Evolutionary conservation across 768 basidiomycete species (phyloP).

Genomic region (Kwoniella newhampshirensis): DNA sequence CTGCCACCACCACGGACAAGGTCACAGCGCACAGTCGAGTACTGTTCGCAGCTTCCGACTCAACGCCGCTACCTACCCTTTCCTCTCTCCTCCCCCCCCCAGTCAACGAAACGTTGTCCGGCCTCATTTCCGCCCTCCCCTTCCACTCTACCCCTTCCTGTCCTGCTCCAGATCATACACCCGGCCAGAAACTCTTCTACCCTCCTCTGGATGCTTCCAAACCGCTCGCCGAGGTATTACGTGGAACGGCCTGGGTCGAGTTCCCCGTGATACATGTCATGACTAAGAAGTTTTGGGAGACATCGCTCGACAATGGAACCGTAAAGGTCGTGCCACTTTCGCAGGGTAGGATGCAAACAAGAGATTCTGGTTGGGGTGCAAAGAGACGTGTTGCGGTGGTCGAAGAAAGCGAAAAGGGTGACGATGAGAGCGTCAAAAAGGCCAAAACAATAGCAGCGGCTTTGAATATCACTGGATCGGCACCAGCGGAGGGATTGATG

Average conservation of each 20-base stretch:
- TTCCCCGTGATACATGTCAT: constrained; percentile 79
- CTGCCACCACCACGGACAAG: not conserved
- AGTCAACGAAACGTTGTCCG: not conserved
- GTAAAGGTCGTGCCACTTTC: constrained; percentile 5
- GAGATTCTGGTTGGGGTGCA: constrained; percentile 21
- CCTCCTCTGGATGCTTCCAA: constrained; percentile 62
- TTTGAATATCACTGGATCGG: not conserved
- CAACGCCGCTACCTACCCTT: constrained; percentile 20
- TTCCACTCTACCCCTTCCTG: constrained; percentile 37
- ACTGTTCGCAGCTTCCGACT: constrained; percentile 56
- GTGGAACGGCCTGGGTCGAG: constrained; percentile 71
- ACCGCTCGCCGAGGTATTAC: constrained; percentile 59
- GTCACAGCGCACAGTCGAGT: constrained; percentile 53
- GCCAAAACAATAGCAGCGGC: constrained; percentile 1
- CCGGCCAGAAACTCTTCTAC: constrained; percentile 52
- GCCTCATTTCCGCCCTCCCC: constrained; percentile 30
- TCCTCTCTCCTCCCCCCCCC: constrained; percentile 10
- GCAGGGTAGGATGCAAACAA: not conserved
- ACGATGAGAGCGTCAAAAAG: constrained; percentile 4
- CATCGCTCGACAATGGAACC: constrained; percentile 2
- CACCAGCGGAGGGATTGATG: constrained; percentile 13
- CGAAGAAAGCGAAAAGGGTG: not conserved
- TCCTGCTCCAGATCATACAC: constrained; percentile 14
- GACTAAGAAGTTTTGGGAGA: constrained; percentile 62
- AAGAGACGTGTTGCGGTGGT: not conserved